Conservation (phyloP, 2,329 filamentous ascomycete species). For the Microcyclospora pomicola region DNA sequence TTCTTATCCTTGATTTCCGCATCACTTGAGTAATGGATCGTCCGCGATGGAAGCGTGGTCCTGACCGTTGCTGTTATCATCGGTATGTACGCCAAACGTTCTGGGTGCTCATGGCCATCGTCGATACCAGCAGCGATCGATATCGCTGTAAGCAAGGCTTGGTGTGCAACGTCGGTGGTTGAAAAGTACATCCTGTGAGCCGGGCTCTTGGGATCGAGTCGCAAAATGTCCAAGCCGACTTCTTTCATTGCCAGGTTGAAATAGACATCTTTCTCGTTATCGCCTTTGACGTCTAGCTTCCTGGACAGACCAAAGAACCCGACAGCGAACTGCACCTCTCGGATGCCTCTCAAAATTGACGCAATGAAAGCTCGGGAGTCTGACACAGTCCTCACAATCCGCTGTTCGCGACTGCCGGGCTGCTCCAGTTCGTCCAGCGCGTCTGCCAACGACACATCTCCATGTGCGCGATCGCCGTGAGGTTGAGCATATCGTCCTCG, state of each 20-base stretch:
- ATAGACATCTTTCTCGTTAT: conserved; percentile 56
- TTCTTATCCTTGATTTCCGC: conserved; percentile 66
- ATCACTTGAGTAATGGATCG: conserved; percentile 62
- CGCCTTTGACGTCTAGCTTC: conserved; percentile 54
- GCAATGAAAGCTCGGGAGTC: conserved; percentile 87
- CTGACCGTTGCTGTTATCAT: conserved; percentile 95
- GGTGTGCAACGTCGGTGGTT: conserved; percentile 80
- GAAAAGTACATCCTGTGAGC: conserved; percentile 98
- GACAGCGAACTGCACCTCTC: conserved; percentile 90
- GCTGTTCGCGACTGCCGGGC: conserved; percentile 52
- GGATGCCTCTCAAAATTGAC: conserved; percentile 80
- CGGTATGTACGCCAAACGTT: conserved; percentile 81
- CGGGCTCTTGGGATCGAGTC: conserved; percentile 80
- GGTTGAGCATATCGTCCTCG: conserved; percentile 27
- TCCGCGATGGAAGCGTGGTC: conserved; percentile 89
- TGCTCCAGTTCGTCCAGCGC: conserved; percentile 61
- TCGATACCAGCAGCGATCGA: conserved; percentile 87
- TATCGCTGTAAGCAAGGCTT: conserved; percentile 80
- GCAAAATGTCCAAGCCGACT: conserved; percentile 80
- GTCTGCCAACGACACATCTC: conserved; percentile 53
- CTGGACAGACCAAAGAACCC: conserved; percentile 82
- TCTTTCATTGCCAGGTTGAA: conserved; percentile 93
- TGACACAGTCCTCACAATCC: conserved; percentile 68
- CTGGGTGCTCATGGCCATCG: conserved; percentile 72
- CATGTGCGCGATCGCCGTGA: conserved; percentile 17